These are phyloP conservation scores for Cymodocea nodosa DNA, from an alignment of 116 monocot species.

Conservation along the genomic window DNA sequence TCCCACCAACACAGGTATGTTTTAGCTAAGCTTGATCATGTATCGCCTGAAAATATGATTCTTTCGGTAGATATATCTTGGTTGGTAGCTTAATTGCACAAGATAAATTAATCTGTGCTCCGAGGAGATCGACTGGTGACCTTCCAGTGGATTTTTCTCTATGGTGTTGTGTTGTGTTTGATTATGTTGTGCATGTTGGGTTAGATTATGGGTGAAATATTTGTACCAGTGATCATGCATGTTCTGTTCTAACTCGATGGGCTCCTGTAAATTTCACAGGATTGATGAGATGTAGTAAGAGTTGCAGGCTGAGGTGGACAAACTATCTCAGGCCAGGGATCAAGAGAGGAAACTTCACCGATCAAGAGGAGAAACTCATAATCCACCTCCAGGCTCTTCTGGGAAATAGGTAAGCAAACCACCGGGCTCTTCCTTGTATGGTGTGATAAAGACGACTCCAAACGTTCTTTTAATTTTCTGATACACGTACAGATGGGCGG, in stretches of 20 bases:
- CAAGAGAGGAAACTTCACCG: conserved; percentile 71
- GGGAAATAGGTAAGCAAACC: conserved; percentile 49
- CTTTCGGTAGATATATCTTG: no score
- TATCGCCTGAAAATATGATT: no score
- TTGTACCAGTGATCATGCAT: neutral
- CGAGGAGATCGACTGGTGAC: no score
- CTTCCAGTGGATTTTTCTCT: neutral
- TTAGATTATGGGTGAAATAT: neutral
- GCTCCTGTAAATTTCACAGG: conserved; percentile 16
- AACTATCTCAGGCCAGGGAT: conserved; percentile 89
- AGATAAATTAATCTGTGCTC: neutral
- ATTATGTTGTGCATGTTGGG: neutral
- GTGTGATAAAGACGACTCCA: no score
- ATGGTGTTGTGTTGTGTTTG: neutral
- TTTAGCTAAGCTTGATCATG: no score
- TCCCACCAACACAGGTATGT: conserved; percentile 33
- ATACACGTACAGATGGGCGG: conserved; percentile 60
- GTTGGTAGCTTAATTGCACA: neutral
- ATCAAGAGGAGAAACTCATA: conserved; percentile 88
- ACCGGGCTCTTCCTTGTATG: neutral
- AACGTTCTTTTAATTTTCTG: neutral
- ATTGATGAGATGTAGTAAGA: conserved; percentile 79
- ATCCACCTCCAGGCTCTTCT: conserved; percentile 89
- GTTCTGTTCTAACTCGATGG: neutral
- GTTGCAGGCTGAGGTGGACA: conserved; percentile 83